Base-by-base conservation (phyloP, 139 green algal genomes). In the Chlamydomonas incerta region DNA sequence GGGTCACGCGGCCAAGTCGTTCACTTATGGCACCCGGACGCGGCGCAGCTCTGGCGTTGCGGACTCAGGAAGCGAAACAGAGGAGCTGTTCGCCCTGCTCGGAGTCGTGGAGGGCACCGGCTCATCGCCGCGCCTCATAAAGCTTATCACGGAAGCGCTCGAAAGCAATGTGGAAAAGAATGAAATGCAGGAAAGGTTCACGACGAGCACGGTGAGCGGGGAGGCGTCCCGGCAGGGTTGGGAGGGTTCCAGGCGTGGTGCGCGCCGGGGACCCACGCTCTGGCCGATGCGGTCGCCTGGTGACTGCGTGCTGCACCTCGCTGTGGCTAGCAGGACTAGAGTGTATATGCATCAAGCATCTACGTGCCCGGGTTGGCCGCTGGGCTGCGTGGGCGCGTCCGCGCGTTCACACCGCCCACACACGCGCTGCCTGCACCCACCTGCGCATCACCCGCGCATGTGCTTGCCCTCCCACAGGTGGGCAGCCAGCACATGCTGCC, bases 401-500 rank as follows among this genome's bases (percentile, higher is more conserved):
- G n/a, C n/a, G n/a, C n/a, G n/a, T n/a, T n/a, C n/a, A n/a, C n/a
- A n/a, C n/a, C n/a, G n/a, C n/a, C n/a, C n/a, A n/a, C n/a, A n/a
- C n/a, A n/a, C n/a, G n/a, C n/a, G n/a, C n/a, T n/a, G n/a, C n/a
- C n/a, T n/a, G n/a, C n/a, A n/a, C n/a, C n/a, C n/a, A n/a, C n/a
- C n/a, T n/a, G n/a, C n/a, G n/a, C n/a, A 50, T 50, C 41, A 8
- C 41, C 41, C 8, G 5, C 41, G 6, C 41, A 13, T 50, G 41
- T 50, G 41, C 41, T 50, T 50, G 41, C 41, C n/a, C 9, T 14
- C 47, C 26, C 23, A 28, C 62, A 83, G 77, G 77, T 83, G 5
- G 77, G 77, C 31, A 73, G 58, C 58, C 77, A 83, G 62, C 77
- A 83, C 65, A 83, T 83, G 77, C 52, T 83, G 77, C 77, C 77